Evolutionary conservation across 495 filamentous ascomycete genomes (phyloP).

Genomic region (Hypoxylon trugodes): DNA sequence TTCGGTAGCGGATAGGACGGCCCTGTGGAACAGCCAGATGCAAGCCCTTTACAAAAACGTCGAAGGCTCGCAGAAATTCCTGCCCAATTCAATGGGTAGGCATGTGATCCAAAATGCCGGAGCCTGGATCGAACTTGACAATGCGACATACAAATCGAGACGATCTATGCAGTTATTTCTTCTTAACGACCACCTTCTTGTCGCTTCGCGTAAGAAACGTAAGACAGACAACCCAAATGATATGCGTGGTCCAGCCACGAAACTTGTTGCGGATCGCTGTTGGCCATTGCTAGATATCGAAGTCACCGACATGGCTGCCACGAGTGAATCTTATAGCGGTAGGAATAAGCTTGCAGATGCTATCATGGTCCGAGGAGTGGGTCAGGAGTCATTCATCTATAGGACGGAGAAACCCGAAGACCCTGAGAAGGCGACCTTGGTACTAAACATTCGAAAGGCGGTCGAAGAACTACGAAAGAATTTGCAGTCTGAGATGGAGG

Average conservation of each 20-base stretch:
- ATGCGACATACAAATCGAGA: constrained; percentile 91
- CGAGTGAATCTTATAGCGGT: constrained; percentile 62
- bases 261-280: constrained; percentile 90
- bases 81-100: constrained; percentile 88
- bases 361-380: constrained; percentile 85
- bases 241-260: constrained; percentile 69
- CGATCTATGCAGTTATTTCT: constrained; percentile 87
- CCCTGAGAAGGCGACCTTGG: constrained; percentile 77
- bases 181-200: constrained; percentile 91
- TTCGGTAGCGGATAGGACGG: constrained; percentile 94
- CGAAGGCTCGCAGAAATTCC: constrained; percentile 94
- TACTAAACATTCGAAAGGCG: constrained; percentile 89
- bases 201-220: constrained; percentile 91
- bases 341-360: constrained; percentile 81
- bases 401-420: constrained; percentile 78
- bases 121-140: constrained; percentile 94
- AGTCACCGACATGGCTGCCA: constrained; percentile 82
- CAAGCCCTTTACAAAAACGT: constrained; percentile 91
- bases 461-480: constrained; percentile 88
- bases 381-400: constrained; percentile 92
- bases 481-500: constrained; percentile 81
- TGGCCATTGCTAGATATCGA: constrained; percentile 95
- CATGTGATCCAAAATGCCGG: constrained; percentile 91
- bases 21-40: constrained; percentile 91
- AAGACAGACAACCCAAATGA: constrained; percentile 74